Base-by-base conservation (phyloP, 768 basidiomycete species). In the Panus rudis region DNA sequence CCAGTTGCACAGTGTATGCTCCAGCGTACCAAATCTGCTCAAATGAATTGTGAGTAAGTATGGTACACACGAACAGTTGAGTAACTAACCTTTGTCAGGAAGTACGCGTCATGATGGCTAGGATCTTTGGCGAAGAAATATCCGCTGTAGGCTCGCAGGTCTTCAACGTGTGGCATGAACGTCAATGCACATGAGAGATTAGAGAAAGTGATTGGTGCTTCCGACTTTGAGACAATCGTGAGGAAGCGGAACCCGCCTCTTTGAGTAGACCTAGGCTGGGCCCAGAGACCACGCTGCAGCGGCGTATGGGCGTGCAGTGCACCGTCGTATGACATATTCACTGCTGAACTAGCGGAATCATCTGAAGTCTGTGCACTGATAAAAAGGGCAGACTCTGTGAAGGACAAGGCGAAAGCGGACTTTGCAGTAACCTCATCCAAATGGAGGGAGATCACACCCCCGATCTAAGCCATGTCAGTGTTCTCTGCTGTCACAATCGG, bases 1-100 rank as follows among this genome's bases (percentile, higher is more conserved):
- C 74, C 2, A 75, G 76, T 49, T 78, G 76, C 3, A 78, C 75
- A 0, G 78, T 80, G 51, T 80, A 80, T 3, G 76, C 76, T 4
- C 77, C 78, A 0, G 76, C 68, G 53, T 76, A 78, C 76, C 78
- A 78, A 3, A 77, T 53, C 57, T 63, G 40, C 26, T n/a, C n/a
- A n/a, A 19, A 33, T 41, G 17, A 14, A 24, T 16, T 41, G 3
- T 22, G 6, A 32, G 14, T 6, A 4, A 13, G n/a, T 11, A 20
- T 6, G 3, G 33, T n/a, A 5, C 19, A 37, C 13, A n/a, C n/a
- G n/a, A 23, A 13, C 7, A 5, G 6, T 4, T 3, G 11, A 13
- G 13, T 11, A 22, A n/a, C 28, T 38, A n/a, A 54, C 58, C 53
- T 76, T 79, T 0, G 73, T 78, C 53, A 78, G 46, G 42, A 79